A percentile compares a stretch with the other conserved stretches of the same genome.
Conservation (phyloP, 169 alveolate genomes). For the Plasmodium gallinaceum region DNA sequence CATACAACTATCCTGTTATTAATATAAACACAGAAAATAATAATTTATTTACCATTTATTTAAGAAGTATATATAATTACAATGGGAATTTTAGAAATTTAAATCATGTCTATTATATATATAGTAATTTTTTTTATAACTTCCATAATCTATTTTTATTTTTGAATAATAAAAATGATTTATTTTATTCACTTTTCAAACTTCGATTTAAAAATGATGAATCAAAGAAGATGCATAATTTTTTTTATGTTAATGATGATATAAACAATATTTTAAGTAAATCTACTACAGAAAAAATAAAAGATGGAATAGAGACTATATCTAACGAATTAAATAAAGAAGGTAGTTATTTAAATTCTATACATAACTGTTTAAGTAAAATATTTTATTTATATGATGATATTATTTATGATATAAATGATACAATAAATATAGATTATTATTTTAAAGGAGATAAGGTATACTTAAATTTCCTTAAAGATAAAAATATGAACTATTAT, state of each 20-base stretch:
- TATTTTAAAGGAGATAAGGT: slow-evolving; percentile 29
- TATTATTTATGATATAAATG: slow-evolving; percentile 51
- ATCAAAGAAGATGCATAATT: slow-evolving; percentile 15
- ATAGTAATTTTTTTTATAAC: slow-evolving; percentile 55
- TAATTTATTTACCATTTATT: slow-evolving; percentile 22
- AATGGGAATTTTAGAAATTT: slow-evolving; percentile 51
- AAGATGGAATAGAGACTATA: no score
- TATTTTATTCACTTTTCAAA: slow-evolving; percentile 46
- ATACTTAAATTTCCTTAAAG: slow-evolving; percentile 24
- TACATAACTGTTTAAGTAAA: slow-evolving; percentile 59
- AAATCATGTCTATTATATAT: slow-evolving; percentile 33
- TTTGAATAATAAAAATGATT: slow-evolving; percentile 32
- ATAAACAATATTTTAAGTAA: background rate
- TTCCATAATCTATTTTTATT: slow-evolving; percentile 52
- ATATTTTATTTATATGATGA: slow-evolving; percentile 46
- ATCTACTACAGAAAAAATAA: background rate
- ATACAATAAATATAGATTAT: slow-evolving; percentile 29
- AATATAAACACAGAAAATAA: slow-evolving; percentile 29
- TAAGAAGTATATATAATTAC: slow-evolving; percentile 31
- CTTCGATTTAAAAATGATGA: slow-evolving; percentile 30
- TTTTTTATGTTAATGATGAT: background rate
- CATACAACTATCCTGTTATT: slow-evolving; percentile 52
- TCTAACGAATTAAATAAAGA: background rate
- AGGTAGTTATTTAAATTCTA: slow-evolving; percentile 18
- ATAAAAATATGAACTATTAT: slow-evolving; percentile 17